Base-by-base conservation (phyloP, 2,329 filamentous ascomycete genomes). In the Trichoderma pleuroti region DNA sequence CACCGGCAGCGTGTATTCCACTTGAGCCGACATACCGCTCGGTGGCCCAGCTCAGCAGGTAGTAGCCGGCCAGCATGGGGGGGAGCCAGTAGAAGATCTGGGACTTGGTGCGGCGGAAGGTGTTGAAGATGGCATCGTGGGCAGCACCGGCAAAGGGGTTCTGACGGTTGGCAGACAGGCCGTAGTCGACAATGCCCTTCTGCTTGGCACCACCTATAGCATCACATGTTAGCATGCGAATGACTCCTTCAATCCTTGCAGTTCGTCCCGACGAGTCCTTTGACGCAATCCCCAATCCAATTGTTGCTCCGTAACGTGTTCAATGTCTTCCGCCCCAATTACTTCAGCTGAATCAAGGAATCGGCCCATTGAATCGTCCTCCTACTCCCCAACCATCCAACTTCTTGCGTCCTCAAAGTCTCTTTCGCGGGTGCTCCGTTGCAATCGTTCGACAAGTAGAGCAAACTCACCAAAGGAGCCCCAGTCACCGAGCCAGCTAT, bases 91-190 rank as follows among this genome's bases (percentile, higher is more conserved):
- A 99, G 76, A 98, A 90, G 76, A 97, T 90, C 87, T 98, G 96
- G 76, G 87, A 83, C 81, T 90, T 91, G 84, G 92, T 92, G 78
- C 96, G 90, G 82, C 96, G 91, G 88, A 92, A 97, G 77, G 90
- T 91, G 89, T 99, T 99, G 91, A 98, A 98, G 86, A 98, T 84
- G 79, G 94, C 95, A 76, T 91, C 92, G 82, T 95, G 85, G 74
- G 87, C 82, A 72, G 91, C 86, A 77, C 93, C 93, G 74, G 93
- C 93, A 76, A 97, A 87, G 74, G 94, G 92, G 79, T 92, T 91
- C 86, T 97, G 95, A 81, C 92, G 91, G 88, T 99, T 98, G 76
- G 92, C 84, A 76, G 93, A 91, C 76, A 99, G 80, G 75, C 91
- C 87, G 84, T 97, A 98, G 78, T 84, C 83, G 78, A 89, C 80